These are phyloP conservation scores for Calonectria crousiana DNA, from an alignment of 2,329 filamentous ascomycete species.

Conservation along the genomic window DNA sequence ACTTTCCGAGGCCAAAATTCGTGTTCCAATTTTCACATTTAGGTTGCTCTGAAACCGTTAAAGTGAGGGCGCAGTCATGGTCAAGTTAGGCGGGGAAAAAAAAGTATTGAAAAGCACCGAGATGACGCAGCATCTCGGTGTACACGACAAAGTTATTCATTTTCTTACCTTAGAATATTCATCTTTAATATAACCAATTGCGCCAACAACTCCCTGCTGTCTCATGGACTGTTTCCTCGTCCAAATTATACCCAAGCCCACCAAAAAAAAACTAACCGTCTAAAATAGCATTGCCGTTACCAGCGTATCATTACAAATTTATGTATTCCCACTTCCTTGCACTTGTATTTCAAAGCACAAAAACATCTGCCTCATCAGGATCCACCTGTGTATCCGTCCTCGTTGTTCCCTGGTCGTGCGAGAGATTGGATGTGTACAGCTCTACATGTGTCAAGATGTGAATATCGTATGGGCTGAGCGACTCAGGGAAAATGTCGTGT, in stretches of 20 bases:
- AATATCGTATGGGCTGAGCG: slow-evolving; percentile 6
- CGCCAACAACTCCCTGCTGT: neutral
- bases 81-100: neutral
- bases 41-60: neutral
- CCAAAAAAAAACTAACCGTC: neutral
- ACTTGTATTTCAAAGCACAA: neutral
- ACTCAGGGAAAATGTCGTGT: slow-evolving; percentile 12
- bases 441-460: slow-evolving; percentile 8
- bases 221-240: neutral
- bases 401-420: neutral
- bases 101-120: neutral
- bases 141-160: neutral
- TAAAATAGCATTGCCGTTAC: neutral
- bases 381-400: neutral
- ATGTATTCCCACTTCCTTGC: neutral
- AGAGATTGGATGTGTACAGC: neutral
- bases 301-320: neutral
- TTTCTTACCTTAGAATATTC: neutral
- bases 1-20: no score
- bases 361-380: neutral
- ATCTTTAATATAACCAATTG: neutral
- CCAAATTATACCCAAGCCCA: neutral
- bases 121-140: neutral
- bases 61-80: neutral
- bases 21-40: neutral